phyloP scores from a whole-genome alignment of 1,139 yeast genomes.

The Pichia sp. region DNA sequence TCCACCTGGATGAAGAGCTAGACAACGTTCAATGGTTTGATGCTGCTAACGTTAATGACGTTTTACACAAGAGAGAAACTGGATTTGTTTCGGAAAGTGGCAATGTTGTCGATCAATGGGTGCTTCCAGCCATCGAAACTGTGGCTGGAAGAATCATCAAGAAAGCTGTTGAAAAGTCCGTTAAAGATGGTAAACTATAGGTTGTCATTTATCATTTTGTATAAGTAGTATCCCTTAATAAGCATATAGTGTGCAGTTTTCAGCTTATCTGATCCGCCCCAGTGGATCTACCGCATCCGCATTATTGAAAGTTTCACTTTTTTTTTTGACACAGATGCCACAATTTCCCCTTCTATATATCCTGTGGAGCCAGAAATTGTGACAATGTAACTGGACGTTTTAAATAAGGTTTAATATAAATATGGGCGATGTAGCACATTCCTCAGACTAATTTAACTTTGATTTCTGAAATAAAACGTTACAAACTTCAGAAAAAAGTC shows the following conservation, averaged over 20 bases:
- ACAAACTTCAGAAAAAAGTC: too few relatives aligned
- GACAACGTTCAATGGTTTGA: slow-evolving; percentile 83
- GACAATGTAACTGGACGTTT: too few relatives aligned
- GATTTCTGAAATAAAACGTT: too few relatives aligned
- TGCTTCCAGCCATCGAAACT: slow-evolving; percentile 14
- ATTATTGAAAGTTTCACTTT: not conserved
- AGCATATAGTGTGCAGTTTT: too few relatives aligned
- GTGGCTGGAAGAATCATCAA: slow-evolving; percentile 14
- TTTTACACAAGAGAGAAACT: slow-evolving; percentile 1
- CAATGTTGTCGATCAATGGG: slow-evolving; percentile 9
- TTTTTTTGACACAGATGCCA: not conserved
- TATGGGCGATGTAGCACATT: too few relatives aligned
- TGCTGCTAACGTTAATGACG: slow-evolving; percentile 36
- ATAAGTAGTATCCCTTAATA: not conserved
- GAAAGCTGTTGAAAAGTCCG: not conserved
- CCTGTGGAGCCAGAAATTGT: not conserved
- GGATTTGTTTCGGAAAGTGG: not conserved
- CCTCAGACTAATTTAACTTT: too few relatives aligned
- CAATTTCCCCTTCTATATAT: not conserved
- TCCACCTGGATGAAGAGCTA: slow-evolving; percentile 80
- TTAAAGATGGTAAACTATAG: not conserved
- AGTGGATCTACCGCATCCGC: not conserved
- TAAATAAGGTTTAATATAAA: too few relatives aligned
- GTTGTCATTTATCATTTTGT: not conserved
- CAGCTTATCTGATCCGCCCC: not conserved